Base-by-base conservation (phyloP, 1,139 yeast genomes). In the Nakaseomyces kungkrabaensis region DNA sequence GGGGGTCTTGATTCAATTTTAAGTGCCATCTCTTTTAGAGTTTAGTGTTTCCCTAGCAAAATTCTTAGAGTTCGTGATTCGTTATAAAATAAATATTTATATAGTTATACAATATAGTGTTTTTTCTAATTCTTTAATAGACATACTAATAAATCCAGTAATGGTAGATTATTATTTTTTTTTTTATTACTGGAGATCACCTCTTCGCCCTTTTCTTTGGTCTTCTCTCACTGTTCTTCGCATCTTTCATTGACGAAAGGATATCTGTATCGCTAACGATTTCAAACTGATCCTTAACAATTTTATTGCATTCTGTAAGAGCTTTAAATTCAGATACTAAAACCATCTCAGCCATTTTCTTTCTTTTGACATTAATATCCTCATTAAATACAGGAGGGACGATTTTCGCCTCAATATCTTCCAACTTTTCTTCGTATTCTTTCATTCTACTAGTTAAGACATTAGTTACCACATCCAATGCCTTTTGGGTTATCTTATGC, bases 251-350 rank as follows among this genome's bases (percentile, higher is more conserved):
- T n/a, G 4, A 4, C 4, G 34, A 11, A 4, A 41, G 25, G 10
- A 41, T 22, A 7, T 41, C 44, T 5, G 34, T 4, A 11, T 41
- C 44, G 1, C 25, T 27, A 5, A 41, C n/a, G 5, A 22, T 4
- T 9, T 29, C 34, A 13, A 41, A 41, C 8, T 5, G n/a, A 9
- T 29, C 34, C n/a, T 13, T 5, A 27, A 41, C n/a, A 7, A n/a
- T 34, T n/a, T 27, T 29, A 7, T 17, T 41, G 25, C 83, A 76
- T 41, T 65, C 69, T 22, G 62, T 62, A 32, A 84, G 64, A 3
- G 57, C 33, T 17, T 41, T 29, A 9, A 5, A 29, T 29, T 41
- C 44, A 41, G 31, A 22, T 10, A 27, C 8, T 11, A 41, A 5
- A 6, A 41, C 25, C 7, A 41, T 4, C n/a, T 41, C 34, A 5